Base-by-base conservation (phyloP, 805 yeast genomes). In the Candida awuae region DNA sequence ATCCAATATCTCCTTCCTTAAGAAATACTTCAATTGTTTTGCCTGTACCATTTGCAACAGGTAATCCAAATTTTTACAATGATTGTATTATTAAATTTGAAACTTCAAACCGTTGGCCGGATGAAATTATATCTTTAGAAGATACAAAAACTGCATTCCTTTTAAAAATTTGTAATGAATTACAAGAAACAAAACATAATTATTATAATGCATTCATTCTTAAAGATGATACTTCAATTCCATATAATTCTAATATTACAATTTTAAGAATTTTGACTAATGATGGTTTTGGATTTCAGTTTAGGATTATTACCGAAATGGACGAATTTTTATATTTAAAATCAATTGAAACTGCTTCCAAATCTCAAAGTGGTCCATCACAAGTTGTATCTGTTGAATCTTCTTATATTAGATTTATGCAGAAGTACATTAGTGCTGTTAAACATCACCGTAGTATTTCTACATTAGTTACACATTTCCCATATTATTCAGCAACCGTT, bases 91-190 rank as follows among this genome's bases (percentile, higher is more conserved):
- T 92, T 27, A 95, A 88, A 59, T 85, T 92, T 58, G 98, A 92
- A 62, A 67, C 84, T 4, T 84, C 95, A 2, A 70, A 75, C n/a
- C 77, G 78, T 57, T 92, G 99, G 99, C 99, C 99, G 2, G 94
- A 84, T 59, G 96, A 92, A 56, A 57, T 86, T 6, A 63, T 69
- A 29, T 87, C 96, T 2, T 63, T 87, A 39, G 97, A 92, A 58
- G 80, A 82, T 52, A 82, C 95, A 13, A 92, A 92, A 55, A 75
- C 94, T 23, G 97, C 97, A 7, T 85, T 92, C 49, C 63, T 90
- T 50, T 57, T 92, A 38, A 82, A 82, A 50, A 73, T 88, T 17
- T 46, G 70, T 35, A 71, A 75, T 37, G 64, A 66, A 41, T 18
- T 43, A 15, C 23, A 32, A 18, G 74, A 75, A 13, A 68, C 78